Evolutionary conservation across 805 yeast genomes (phyloP).

Genomic region (Zygoascus flipseniorum): DNA sequence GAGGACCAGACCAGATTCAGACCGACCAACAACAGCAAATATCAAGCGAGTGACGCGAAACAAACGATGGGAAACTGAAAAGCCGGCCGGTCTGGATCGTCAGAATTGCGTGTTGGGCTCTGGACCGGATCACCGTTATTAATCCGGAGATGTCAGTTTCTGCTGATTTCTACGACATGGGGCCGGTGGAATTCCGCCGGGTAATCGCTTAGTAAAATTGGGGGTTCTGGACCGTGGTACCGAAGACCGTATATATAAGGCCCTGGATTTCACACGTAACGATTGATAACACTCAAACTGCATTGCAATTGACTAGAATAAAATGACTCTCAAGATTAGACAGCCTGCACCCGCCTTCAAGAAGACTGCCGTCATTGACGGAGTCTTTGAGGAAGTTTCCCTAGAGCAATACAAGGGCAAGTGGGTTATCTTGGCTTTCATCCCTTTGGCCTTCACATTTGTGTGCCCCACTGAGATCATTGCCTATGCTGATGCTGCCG

Average conservation of each 20-base stretch:
- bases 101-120: no score
- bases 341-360: slow-evolving; percentile 94
- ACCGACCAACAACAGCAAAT: no score
- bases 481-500: slow-evolving; percentile 94
- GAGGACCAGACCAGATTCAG: no score
- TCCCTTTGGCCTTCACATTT: slow-evolving; percentile 98
- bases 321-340: slow-evolving; percentile 86
- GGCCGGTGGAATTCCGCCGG: not conserved
- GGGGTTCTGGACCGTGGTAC: not conserved
- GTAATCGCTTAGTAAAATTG: not conserved
- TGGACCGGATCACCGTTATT: no score
- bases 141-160: no score
- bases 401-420: slow-evolving; percentile 95
- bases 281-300: not conserved
- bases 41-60: no score
- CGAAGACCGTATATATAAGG: not conserved
- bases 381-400: slow-evolving; percentile 89
- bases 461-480: slow-evolving; percentile 99
- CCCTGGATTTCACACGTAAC: not conserved
- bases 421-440: slow-evolving; percentile 94
- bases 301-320: slow-evolving; percentile 13
- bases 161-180: no score
- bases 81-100: no score
- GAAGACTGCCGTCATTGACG: slow-evolving; percentile 96
- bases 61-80: no score